Conservation (phyloP, 306 rosid species). For the Fragaria ananassa region DNA sequence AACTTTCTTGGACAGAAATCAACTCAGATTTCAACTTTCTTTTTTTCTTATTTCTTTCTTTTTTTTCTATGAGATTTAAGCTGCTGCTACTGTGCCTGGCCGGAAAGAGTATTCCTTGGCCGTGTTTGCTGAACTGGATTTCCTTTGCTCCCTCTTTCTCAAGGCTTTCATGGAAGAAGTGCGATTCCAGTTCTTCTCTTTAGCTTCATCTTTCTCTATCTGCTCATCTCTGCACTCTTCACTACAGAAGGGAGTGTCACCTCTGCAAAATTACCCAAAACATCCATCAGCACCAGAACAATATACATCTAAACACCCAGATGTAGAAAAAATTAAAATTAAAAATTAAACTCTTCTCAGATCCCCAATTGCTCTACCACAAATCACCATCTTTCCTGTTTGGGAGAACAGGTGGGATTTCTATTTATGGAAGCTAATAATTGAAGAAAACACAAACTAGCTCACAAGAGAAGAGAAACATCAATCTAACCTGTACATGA, state of each 20-base stretch:
- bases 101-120: constrained; percentile 45
- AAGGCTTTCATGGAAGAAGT: constrained; percentile 66
- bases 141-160: constrained; percentile 67
- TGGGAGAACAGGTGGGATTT: neutral
- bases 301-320: neutral
- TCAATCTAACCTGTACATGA: constrained; percentile 78
- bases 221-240: constrained; percentile 88
- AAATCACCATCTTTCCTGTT: neutral
- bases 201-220: constrained; percentile 65
- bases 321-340: too few species aligned
- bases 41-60: neutral
- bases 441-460: neutral
- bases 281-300: neutral
- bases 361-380: neutral
- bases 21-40: constrained; percentile 10
- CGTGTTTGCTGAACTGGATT: constrained; percentile 56
- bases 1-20: constrained; percentile 24
- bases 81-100: constrained; percentile 78
- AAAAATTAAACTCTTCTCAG: neutral
- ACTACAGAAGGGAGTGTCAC: constrained; percentile 90
- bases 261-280: constrained; percentile 44
- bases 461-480: neutral
- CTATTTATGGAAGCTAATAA: neutral
- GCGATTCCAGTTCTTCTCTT: constrained; percentile 61
- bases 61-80: constrained; percentile 22